These are phyloP conservation scores for Leccinum subtestaceum DNA, from an alignment of 768 basidiomycete genomes.

Conservation along the genomic window DNA sequence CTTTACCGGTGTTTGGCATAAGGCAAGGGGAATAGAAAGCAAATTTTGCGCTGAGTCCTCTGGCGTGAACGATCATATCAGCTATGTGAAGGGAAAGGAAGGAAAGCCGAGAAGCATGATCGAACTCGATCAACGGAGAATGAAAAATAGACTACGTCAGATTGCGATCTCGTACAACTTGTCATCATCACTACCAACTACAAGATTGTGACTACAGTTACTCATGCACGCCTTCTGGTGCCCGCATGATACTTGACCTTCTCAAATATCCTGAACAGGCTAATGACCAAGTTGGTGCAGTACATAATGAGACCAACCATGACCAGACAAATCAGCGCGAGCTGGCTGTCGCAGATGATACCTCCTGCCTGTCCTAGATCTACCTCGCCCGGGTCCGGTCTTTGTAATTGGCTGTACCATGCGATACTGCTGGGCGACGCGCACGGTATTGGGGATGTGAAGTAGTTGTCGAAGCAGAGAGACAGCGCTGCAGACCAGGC, in stretches of 20 bases:
- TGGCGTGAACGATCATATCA: conserved; percentile 41
- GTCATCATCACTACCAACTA: not conserved
- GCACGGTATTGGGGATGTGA: conserved; percentile 82
- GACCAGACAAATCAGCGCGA: conserved; percentile 75
- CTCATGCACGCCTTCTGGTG: conserved; percentile 23
- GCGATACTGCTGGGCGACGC: conserved; percentile 53
- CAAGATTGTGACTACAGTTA: not conserved
- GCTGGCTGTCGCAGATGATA: conserved; percentile 68
- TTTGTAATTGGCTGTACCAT: conserved; percentile 67
- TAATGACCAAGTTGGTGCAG: conserved; percentile 81
- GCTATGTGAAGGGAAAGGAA: not conserved
- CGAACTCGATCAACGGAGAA: not conserved
- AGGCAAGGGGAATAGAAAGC: conserved; percentile 85
- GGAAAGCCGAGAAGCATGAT: too few relatives aligned
- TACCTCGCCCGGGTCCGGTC: not conserved
- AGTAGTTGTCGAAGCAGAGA: conserved; percentile 88
- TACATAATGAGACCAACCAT: conserved; percentile 76
- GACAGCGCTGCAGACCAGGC: conserved; percentile 91
- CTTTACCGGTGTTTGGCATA: conserved; percentile 75
- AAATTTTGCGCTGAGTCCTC: conserved; percentile 68
- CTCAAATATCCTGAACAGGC: conserved; percentile 83
- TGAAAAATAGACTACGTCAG: not conserved
- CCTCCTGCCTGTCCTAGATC: conserved; percentile 49
- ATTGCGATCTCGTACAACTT: not conserved
- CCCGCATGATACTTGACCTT: conserved; percentile 76